Conservation (phyloP, 2,329 filamentous ascomycete genomes). For the Neurospora sp. region DNA sequence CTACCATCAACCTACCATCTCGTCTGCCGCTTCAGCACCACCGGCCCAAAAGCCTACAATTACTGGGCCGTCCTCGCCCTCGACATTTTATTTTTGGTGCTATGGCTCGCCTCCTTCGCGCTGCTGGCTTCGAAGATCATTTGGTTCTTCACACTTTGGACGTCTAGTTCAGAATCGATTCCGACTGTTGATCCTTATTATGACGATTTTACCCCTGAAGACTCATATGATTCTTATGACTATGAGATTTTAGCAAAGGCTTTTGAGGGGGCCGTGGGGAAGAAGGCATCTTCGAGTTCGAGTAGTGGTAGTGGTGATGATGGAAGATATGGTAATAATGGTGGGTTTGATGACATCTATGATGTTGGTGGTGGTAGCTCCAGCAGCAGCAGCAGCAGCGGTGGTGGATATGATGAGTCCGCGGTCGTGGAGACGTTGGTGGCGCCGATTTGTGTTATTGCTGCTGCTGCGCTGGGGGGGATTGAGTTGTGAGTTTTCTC, state of each 20-base stretch:
- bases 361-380: no score
- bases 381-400: no score
- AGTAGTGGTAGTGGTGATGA: no score
- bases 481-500: conserved; percentile 31
- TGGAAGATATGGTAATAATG: no score
- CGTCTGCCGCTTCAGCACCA: conserved; percentile 29
- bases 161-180: background rate
- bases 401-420: background rate
- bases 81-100: conserved; percentile 40
- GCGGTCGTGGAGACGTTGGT: background rate
- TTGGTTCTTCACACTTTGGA: conserved; percentile 9
- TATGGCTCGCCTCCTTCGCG: conserved; percentile 40
- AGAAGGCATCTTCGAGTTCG: background rate
- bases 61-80: conserved; percentile 43
- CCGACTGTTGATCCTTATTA: background rate
- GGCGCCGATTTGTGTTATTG: conserved; percentile 21
- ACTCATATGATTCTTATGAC: background rate
- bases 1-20: conserved; percentile 37
- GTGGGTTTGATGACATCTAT: no score
- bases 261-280: no score
- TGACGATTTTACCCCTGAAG: background rate
- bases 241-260: background rate
- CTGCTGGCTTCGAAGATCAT: conserved; percentile 29
- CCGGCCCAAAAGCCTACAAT: conserved; percentile 34
- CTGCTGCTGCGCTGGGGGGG: conserved; percentile 30